These are phyloP conservation scores for Pichia exigua DNA, from an alignment of 805 yeast species.

Conservation along the genomic window DNA sequence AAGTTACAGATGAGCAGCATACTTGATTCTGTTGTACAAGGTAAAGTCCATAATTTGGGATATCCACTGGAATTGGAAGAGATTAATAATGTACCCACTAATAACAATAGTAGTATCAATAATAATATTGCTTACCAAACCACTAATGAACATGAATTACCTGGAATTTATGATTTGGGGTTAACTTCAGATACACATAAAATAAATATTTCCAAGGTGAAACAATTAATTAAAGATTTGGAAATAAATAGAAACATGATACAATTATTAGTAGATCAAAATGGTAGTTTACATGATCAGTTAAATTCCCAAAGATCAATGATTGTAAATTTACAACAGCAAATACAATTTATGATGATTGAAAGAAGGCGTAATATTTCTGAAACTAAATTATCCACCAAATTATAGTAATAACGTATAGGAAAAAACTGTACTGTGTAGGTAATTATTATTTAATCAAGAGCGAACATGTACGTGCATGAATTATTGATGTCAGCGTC, in stretches of 20 bases:
- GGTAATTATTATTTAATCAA: not conserved
- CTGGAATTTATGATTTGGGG: not conserved
- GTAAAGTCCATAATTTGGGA: slow-evolving; percentile 43
- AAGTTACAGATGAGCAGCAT: slow-evolving; percentile 39
- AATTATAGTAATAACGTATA: not conserved
- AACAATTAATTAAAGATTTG: slow-evolving; percentile 19
- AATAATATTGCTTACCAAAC: no score
- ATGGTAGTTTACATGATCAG: slow-evolving; percentile 36
- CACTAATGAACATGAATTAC: no score
- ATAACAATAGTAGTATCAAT: not conserved
- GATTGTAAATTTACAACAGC: slow-evolving; percentile 41
- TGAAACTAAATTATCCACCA: not conserved
- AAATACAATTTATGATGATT: slow-evolving; percentile 40
- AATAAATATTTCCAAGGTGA: slow-evolving; percentile 32
- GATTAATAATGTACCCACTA: slow-evolving; percentile 15
- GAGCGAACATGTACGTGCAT: not conserved
- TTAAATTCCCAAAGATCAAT: slow-evolving; percentile 37
- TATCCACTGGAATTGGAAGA: slow-evolving; percentile 41
- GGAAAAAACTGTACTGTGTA: not conserved
- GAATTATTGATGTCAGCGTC: no score
- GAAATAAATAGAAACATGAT: slow-evolving; percentile 22
- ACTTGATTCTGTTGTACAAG: slow-evolving; percentile 40
- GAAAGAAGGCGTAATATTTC: slow-evolving; percentile 29
- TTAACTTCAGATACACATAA: slow-evolving; percentile 11
- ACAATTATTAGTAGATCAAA: slow-evolving; percentile 18